Percentiles rank a stretch among this genome's conserved stretches.
Conservation (phyloP, 2,329 filamentous ascomycete genomes). For the Verticillium tricorpus region DNA sequence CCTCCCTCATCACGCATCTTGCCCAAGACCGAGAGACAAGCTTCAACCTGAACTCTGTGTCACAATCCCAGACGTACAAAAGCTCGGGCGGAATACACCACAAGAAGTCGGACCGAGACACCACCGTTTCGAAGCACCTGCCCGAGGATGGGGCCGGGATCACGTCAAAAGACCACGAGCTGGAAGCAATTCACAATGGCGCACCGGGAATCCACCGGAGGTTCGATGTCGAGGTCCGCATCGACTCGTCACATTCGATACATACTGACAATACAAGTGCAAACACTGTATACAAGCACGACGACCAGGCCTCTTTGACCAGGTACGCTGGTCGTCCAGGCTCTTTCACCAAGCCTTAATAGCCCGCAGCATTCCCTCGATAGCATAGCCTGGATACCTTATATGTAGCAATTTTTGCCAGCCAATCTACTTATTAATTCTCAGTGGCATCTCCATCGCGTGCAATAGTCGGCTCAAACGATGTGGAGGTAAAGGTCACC, state of each 20-base stretch:
- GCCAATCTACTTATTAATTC: no score
- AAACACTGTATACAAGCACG: slow-evolving; percentile 3
- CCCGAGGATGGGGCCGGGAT: slow-evolving; percentile 1
- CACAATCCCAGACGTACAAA: slow-evolving; percentile 1
- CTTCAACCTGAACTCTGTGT: slow-evolving; percentile 7
- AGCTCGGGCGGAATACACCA: background rate
- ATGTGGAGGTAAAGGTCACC: no score
- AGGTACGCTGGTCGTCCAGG: slow-evolving; percentile 2
- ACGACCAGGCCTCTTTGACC: slow-evolving; percentile 9
- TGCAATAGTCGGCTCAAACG: no score
- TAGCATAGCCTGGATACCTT: background rate
- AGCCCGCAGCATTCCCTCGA: background rate
- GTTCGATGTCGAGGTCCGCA: slow-evolving; percentile 6
- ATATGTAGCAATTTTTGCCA: no score
- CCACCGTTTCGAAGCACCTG: background rate
- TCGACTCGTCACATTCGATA: background rate
- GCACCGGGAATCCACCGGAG: slow-evolving; percentile 1
- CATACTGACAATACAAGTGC: slow-evolving; percentile 1
- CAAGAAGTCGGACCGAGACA: background rate
- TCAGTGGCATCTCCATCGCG: no score
- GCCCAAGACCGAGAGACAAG: slow-evolving; percentile 8
- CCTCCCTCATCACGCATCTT: slow-evolving; percentile 39
- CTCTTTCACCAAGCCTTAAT: background rate
- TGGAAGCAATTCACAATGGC: background rate
- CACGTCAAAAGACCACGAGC: background rate